Evolutionary conservation across 306 rosid genomes (phyloP).

Genomic region (Echinosophora koreensis): DNA sequence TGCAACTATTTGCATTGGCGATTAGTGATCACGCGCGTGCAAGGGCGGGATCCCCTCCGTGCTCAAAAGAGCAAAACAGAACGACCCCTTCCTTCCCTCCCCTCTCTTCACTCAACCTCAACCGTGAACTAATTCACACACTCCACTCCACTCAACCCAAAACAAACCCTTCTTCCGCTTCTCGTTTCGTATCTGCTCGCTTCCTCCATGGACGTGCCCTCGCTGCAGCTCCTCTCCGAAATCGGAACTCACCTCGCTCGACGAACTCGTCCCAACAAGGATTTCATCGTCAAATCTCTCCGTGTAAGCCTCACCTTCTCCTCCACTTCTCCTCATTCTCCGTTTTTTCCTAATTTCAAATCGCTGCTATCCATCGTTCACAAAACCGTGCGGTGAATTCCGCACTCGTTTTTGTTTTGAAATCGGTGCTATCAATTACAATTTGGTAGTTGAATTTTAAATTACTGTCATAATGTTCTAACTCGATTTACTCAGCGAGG

Average conservation of each 20-base stretch:
- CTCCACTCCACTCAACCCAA: not conserved
- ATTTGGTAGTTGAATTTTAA: not conserved
- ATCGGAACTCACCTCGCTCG: slow-evolving; percentile 65
- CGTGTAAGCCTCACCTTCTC: slow-evolving; percentile 51
- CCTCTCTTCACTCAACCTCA: not conserved
- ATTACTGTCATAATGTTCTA: not conserved
- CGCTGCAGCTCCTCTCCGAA: slow-evolving; percentile 61
- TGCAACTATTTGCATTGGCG: not conserved
- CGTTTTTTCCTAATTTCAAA: not conserved
- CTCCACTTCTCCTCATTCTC: not conserved
- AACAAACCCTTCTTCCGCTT: not conserved
- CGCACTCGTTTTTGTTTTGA: slow-evolving; percentile 7
- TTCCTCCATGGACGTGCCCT: slow-evolving; percentile 63
- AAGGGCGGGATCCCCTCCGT: slow-evolving; percentile 56
- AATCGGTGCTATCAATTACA: not conserved
- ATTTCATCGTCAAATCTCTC: slow-evolving; percentile 75
- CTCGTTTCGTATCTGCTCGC: slow-evolving; percentile 33
- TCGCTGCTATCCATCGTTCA: not conserved
- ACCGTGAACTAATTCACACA: not conserved
- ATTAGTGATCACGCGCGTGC: slow-evolving; percentile 46
- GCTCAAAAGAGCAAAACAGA: slow-evolving; percentile 22
- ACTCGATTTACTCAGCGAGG: not conserved
- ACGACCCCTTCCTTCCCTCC: not conserved
- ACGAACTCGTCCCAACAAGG: slow-evolving; percentile 74
- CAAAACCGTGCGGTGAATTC: not conserved